Evolutionary conservation across 768 basidiomycete genomes (phyloP), one percentile per base, ranked within the genome.

Genomic region (Podaxis sp.): DNA sequence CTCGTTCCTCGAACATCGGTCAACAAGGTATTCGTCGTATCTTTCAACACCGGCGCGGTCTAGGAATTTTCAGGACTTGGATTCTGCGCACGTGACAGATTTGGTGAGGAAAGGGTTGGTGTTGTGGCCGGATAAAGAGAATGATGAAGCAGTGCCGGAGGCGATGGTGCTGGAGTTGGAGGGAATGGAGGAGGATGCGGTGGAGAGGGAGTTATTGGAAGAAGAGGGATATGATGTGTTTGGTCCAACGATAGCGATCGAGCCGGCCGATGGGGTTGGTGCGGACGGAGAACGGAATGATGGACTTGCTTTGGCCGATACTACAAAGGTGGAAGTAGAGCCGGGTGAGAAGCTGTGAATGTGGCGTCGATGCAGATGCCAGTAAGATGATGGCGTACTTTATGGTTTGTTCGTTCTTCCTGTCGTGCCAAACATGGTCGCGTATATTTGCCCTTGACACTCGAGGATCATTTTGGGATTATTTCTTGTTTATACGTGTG

Each of bases 21-120:
- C 83, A 27, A 74, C 74, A 5, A 71, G 76, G 46, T 79, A 77
- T 62, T 79, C 80, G 29, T 73, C 72, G 15, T 65, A 69, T 61
- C 72, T 74, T 8, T 81, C 80, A 9, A 63, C 69, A 64, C 77
- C 78, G 9, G 75, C 76, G 33, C 77, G 76, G 15, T 59, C 57
- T 65, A 67, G 78, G 22, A 70, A 73, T 38, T 67, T 84, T 62
- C 77, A 76, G 24, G 79, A 85, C 69, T 73, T 89, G 12, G 71
- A 79, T 61, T 85, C 86, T 33, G 73, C 60, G 1, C 68, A 76
- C 61, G 75, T 86, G 29, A 83, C 86, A 46, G 70, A 77, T 56
- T 71, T 82, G 69, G 74, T 80, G 27, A 73, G 76, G 50, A 70
- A 76, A 5, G 86, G 86, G 8, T 65, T 89, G 62, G 77, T 80